Evolutionary conservation across 495 filamentous ascomycete species (phyloP), one percentile per base, ranked within the genome.

Genomic region (Cairneyella variabilis): DNA sequence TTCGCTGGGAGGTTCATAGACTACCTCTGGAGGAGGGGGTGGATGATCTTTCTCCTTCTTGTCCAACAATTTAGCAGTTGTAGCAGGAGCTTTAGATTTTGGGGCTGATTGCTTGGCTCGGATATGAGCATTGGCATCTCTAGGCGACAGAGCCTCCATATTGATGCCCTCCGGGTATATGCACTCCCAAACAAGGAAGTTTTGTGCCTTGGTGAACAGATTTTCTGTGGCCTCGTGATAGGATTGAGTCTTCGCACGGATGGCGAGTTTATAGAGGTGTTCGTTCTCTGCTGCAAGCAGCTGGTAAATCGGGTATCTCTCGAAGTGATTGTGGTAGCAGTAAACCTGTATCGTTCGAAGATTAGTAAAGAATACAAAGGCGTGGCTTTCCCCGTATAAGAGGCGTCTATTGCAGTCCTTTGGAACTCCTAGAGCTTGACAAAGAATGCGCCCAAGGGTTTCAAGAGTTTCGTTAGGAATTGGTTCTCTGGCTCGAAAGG

Each of bases 101-200:
- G 71, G 53, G 62, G 68, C 54, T 64, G 68, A 17, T 25, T 53
- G 54, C 39, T 65, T 65, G 3, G 43, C 34, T 53, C 54, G 48
- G 16, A 65, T 21, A 51, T 76, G 75, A 56, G 74, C 77, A 64
- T 92, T 91, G 14, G 77, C 80, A 63, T 88, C 83, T 51, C 84
- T 75, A 14, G 85, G 85, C 18, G 86, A 88, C 42, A 91, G 69
- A 14, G 86, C 83, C 64, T 88, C 86, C 78, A 86, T 84, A 54
- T 64, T 71, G 48, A 56, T 59, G 52, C 43, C 54, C 12, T 60
- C 57, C n/a, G 58, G 54, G 23, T 57, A 60, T 3, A 51, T 38
- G 18, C 27, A 55, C 51, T 58, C 53, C 57, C 53, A 60, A 28
- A 51, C 53, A n/a, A 63, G 21, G n/a, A 38, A 11, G n/a, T 25